Conservation (phyloP, 139 green algal species). For the Tetraselmis chui region DNA sequence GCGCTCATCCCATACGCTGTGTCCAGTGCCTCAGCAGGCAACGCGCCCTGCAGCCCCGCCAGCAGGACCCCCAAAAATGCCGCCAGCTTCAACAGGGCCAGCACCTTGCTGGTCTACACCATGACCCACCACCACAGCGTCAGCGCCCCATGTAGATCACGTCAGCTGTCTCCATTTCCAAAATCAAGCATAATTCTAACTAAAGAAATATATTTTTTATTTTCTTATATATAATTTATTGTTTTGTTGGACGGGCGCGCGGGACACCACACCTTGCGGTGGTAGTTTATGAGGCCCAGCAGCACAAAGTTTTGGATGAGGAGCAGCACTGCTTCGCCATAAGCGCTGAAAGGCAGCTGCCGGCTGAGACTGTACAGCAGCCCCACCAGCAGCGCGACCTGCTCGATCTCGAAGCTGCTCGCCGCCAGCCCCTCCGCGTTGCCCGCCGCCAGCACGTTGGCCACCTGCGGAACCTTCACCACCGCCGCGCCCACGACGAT, state of each 20-base stretch:
- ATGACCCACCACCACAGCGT: no score
- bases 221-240: background rate
- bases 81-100: background rate
- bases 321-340: slow-evolving; percentile 33
- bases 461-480: slow-evolving; percentile 25
- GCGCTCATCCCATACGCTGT: background rate
- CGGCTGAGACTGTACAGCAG: slow-evolving; percentile 28
- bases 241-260: background rate
- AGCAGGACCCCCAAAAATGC: background rate
- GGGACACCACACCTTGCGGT: background rate
- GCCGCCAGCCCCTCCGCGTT: slow-evolving; percentile 31
- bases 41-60: background rate
- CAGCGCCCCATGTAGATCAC: no score
- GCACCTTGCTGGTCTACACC: background rate
- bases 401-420: slow-evolving; percentile 31
- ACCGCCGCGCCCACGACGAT: slow-evolving; percentile 4
- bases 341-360: slow-evolving; percentile 30
- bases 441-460: slow-evolving; percentile 21
- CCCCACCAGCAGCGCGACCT: slow-evolving; percentile 28
- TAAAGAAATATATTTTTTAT: slow-evolving; percentile 1
- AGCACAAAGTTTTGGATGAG: slow-evolving; percentile 21
- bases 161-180: no score
- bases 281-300: slow-evolving; percentile 9
- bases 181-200: no score
- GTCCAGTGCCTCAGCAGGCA: background rate